phyloP scores from a whole-genome alignment of 176 grass and related monocot species.

The Raddia guianensis region DNA sequence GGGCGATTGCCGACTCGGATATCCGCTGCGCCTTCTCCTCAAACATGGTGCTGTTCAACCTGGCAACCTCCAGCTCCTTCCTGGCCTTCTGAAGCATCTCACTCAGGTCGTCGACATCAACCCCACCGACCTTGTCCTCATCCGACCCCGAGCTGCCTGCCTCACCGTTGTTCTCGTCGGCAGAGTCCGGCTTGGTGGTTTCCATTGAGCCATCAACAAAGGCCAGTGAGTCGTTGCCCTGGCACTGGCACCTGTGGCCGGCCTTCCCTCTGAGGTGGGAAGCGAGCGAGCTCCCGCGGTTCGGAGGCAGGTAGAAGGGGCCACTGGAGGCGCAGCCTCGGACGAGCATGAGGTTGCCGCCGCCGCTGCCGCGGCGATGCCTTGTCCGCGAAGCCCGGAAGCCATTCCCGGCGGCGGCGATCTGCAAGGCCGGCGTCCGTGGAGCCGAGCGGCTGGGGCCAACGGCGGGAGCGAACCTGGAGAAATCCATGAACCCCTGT shows the following conservation, averaged over 20 bases:
- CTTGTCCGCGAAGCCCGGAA: slow-evolving; percentile 29
- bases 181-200: slow-evolving; percentile 34
- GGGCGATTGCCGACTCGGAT: slow-evolving; percentile 80
- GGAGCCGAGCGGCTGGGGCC: slow-evolving; percentile 36
- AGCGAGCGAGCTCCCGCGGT: background rate
- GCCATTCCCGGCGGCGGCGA: slow-evolving; percentile 35
- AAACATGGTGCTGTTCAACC: slow-evolving; percentile 85
- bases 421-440: slow-evolving; percentile 31
- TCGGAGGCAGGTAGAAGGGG: slow-evolving; percentile 16
- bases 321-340: slow-evolving; percentile 10
- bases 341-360: slow-evolving; percentile 36
- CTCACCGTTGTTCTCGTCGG: slow-evolving; percentile 24
- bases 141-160: slow-evolving; percentile 21
- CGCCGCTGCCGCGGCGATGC: background rate
- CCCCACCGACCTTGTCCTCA: slow-evolving; percentile 44
- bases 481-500: slow-evolving; percentile 61
- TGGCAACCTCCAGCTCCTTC: slow-evolving; percentile 74
- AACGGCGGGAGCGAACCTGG: slow-evolving; percentile 43
- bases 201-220: slow-evolving; percentile 50
- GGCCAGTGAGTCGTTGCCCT: slow-evolving; percentile 69
- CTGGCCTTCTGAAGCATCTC: slow-evolving; percentile 58
- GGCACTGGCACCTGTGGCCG: slow-evolving; percentile 34
- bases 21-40: slow-evolving; percentile 86
- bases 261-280: background rate
- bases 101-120: slow-evolving; percentile 47